A percentile compares a stretch with the other conserved stretches of the same genome.
phyloP scores from a whole-genome alignment of 2,329 filamentous ascomycete genomes.

The Xylogone sp. region DNA sequence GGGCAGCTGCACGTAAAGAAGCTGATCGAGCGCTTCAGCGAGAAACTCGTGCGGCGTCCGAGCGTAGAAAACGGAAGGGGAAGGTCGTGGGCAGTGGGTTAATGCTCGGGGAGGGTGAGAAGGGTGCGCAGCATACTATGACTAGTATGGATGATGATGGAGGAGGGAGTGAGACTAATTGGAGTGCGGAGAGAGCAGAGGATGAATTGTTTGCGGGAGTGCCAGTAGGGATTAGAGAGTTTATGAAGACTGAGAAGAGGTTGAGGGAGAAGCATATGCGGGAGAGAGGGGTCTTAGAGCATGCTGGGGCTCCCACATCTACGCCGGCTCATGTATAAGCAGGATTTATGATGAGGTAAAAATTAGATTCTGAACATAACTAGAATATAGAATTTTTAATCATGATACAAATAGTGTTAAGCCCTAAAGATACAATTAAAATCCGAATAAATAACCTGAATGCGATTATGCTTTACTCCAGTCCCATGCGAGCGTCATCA shows the following conservation, averaged over 20 bases:
- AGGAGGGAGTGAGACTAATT: constrained; percentile 68
- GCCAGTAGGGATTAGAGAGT: constrained; percentile 90
- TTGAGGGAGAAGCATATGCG: constrained; percentile 70
- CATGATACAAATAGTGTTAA: background rate
- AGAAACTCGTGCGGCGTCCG: constrained; percentile 25
- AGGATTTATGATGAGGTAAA: background rate
- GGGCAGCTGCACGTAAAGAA: constrained; percentile 62
- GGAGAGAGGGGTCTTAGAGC: constrained; percentile 37
- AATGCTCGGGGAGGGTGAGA: constrained; percentile 18
- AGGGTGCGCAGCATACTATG: constrained; percentile 37
- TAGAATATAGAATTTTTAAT: background rate
- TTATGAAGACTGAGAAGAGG: constrained; percentile 95
- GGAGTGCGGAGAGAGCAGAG: constrained; percentile 54
- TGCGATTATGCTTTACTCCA: constrained; percentile 61
- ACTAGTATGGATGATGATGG: constrained; percentile 76
- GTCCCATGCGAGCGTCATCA: constrained; percentile 78
- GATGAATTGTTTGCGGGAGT: constrained; percentile 74
- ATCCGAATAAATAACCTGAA: background rate
- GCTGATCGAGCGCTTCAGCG: constrained; percentile 53
- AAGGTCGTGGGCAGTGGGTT: constrained; percentile 13
- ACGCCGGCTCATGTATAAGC: background rate
- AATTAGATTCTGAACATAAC: background rate
- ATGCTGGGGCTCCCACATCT: background rate
- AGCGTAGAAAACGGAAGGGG: constrained; percentile 22
- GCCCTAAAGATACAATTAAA: background rate